Base-by-base conservation (phyloP, 2,329 filamentous ascomycete genomes). In the Colletotrichum caudatum region DNA sequence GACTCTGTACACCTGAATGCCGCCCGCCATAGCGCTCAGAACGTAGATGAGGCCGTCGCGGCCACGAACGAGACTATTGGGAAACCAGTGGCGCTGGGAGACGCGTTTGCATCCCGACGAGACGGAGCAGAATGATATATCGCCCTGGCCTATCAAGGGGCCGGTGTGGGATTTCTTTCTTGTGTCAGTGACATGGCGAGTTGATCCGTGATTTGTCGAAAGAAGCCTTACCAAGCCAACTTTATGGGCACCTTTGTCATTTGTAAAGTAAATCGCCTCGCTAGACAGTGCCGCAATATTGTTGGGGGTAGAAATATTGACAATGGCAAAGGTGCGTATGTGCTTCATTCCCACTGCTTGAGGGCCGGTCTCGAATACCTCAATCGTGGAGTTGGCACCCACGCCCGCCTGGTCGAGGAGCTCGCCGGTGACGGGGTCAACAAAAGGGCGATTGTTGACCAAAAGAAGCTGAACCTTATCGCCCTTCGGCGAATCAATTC, bases 331-430 rank as follows among this genome's bases (percentile, higher is more conserved):
- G 1, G 76, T 79, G 37, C 68, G 69, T 11, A 78, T 33, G 64
- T 79, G 76, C 37, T 73, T 68, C 72, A 78, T 63, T 33, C 62
- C 69, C 16, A 65, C 58, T 1, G 73, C 71, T 29, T 59, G 39
- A 11, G 68, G 59, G 0, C 70, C 73, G 14, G 75, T 62, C 64
- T 76, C 75, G 80, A 82, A 12, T 82, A 86, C 50, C 82, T 91
- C 64, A 80, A 81, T 1, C 80, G 83, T 33, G 85, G 87, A 0
- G 83, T 97, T 73, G 84, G 86, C 53, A 87, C 88, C 6, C 86
- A 97, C 39, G 78, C 97, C 57, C 81, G 83, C 59, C 84, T 90
- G 60, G 94, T 94, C 5, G 89, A 92, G 77, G 81, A 82, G 9
- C 6, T 58, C 57, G 6, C 77, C 76, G 0, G 76, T 77, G 3